A percentile compares a stretch with the other conserved stretches of the same genome.
These are phyloP conservation scores for Cystofilobasidium capitatum DNA, from an alignment of 768 basidiomycete species.

Conservation along the genomic window DNA sequence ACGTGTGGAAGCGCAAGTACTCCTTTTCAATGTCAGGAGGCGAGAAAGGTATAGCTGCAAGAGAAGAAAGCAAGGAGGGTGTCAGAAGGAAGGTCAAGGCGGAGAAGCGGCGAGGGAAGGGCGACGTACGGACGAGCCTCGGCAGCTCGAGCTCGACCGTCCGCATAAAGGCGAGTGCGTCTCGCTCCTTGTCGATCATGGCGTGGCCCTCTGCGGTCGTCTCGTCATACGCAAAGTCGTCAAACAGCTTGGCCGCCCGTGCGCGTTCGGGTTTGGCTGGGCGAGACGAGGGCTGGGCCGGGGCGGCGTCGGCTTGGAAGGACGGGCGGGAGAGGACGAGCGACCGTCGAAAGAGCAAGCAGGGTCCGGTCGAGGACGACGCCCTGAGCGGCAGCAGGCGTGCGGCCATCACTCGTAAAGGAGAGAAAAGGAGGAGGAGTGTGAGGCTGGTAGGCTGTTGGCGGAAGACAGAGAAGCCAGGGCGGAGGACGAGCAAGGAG, in stretches of 20 bases:
- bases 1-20: constrained; percentile 24
- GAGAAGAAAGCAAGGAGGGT: background rate
- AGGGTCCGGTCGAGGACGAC: too few species aligned
- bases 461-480: too few species aligned
- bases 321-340: too few species aligned
- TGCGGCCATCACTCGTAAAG: too few species aligned
- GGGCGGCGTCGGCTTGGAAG: too few species aligned
- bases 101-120: background rate
- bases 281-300: too few species aligned
- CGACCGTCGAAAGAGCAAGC: too few species aligned
- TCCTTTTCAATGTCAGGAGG: constrained; percentile 14
- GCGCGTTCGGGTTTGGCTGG: too few species aligned
- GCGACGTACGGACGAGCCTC: constrained; percentile 23
- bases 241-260: constrained; percentile 8
- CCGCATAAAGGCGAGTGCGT: constrained; percentile 27
- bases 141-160: constrained; percentile 27
- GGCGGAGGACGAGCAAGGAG: too few species aligned
- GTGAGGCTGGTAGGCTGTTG: too few species aligned
- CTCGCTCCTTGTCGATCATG: constrained; percentile 26
- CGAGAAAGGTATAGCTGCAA: constrained; percentile 19
- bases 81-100: background rate
- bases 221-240: constrained; percentile 25
- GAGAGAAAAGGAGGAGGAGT: too few species aligned
- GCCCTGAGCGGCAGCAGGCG: too few species aligned
- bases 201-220: constrained; percentile 19